phyloP scores from a whole-genome alignment of 352 stramenopile species.

The Nothophytophthora sp. region DNA sequence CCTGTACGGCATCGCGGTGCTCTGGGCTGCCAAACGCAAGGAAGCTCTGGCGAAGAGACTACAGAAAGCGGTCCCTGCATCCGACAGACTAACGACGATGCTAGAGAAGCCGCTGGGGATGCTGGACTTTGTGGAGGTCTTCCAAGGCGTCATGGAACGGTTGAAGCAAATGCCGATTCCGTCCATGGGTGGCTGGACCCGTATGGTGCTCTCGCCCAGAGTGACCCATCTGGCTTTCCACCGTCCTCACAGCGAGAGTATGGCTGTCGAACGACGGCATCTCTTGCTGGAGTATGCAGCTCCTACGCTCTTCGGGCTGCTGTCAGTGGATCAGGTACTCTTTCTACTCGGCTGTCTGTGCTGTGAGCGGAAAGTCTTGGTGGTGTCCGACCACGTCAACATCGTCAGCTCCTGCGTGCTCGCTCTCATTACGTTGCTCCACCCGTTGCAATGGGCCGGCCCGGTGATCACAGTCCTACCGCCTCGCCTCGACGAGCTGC shows the following conservation, averaged over 20 bases:
- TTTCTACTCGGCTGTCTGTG: slow-evolving; percentile 78
- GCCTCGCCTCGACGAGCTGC: slow-evolving; percentile 63
- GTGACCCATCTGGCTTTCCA: slow-evolving; percentile 78
- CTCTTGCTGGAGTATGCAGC: slow-evolving; percentile 76
- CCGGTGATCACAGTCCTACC: slow-evolving; percentile 77
- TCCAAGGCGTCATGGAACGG: slow-evolving; percentile 59
- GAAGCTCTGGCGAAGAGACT: slow-evolving; percentile 23
- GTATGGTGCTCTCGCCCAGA: slow-evolving; percentile 53
- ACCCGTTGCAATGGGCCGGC: slow-evolving; percentile 74
- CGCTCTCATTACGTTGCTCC: slow-evolving; percentile 66
- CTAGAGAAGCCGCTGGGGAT: slow-evolving; percentile 36
- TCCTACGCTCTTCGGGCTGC: slow-evolving; percentile 64
- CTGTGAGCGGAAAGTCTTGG: slow-evolving; percentile 75
- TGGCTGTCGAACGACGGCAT: slow-evolving; percentile 56
- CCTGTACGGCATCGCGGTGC: slow-evolving; percentile 67
- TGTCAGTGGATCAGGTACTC: slow-evolving; percentile 79
- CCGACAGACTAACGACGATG: slow-evolving; percentile 16
- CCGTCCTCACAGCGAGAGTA: slow-evolving; percentile 60
- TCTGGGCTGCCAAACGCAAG: slow-evolving; percentile 64
- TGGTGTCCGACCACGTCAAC: slow-evolving; percentile 78
- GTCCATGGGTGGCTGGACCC: slow-evolving; percentile 75
- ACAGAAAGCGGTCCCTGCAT: neutral
- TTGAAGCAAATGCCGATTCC: slow-evolving; percentile 67
- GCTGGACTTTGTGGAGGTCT: slow-evolving; percentile 63
- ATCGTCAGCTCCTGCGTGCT: slow-evolving; percentile 77